Conservation (phyloP, 2,329 filamentous ascomycete species). For the Fonsecaea multimorphosa region DNA sequence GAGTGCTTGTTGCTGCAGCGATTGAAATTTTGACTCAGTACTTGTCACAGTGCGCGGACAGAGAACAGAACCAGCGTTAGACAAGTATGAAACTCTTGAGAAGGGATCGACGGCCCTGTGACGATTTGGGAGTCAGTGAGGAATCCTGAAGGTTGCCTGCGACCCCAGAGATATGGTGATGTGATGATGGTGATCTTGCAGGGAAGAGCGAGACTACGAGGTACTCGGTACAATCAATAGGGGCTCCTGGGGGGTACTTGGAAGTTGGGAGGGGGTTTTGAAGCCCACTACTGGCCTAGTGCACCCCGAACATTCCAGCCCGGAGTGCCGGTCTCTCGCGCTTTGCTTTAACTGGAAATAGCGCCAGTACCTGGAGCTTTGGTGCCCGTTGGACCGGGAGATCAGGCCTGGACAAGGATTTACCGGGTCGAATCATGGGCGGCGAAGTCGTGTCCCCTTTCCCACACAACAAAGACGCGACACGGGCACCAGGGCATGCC, state of each 20-base stretch:
- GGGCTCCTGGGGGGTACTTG: neutral
- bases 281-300: no score
- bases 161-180: neutral
- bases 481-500: slow-evolving; percentile 2
- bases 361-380: neutral
- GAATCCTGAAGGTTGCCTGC: neutral
- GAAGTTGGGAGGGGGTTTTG: neutral
- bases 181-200: neutral
- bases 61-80: neutral
- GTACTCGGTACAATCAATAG: neutral
- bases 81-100: neutral
- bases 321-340: neutral
- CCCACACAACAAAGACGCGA: neutral
- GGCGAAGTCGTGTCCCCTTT: neutral
- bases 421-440: slow-evolving; percentile 19
- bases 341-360: slow-evolving; percentile 14
- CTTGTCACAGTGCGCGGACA: neutral
- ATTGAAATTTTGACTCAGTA: neutral
- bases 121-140: neutral
- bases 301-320: neutral
- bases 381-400: slow-evolving; percentile 9
- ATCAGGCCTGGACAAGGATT: neutral
- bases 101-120: neutral
- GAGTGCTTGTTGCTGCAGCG: neutral
- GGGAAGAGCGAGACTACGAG: neutral